Evolutionary conservation across 306 rosid genomes (phyloP), one percentile per base, ranked within the genome.

Genomic region (Medicago lupulina): DNA sequence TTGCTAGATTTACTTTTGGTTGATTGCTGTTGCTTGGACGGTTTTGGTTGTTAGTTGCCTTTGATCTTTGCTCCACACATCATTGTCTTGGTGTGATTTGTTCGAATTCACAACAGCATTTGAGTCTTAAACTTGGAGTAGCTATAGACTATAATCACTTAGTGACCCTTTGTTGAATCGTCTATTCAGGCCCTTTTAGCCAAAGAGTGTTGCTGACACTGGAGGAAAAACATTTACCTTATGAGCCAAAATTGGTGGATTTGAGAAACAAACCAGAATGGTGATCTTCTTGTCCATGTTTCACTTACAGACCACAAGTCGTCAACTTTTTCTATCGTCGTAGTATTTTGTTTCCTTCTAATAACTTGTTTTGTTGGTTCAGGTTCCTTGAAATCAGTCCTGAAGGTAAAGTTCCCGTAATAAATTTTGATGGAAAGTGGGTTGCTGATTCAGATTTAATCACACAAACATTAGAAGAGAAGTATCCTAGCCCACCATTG

Each of bases 221-320:
- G 76, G 98, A 95, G 83, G 98, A 90, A 77, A 95, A 95, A 67
- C 89, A 85, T 81, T 81, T 95, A 40, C 90, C 97, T 83, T 95
- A 92, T 82, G 97, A 95, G 44, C 47, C 81, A 14, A 92, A 92
- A 86, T 81, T 95, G 85, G 97, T 92, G 59, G 93, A 92, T 86
- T 79, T 92, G 80, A 44, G 67, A 49, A 83, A 90, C 93, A 95
- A 89, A 85, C 98, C 97, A 40, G 96, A 92, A 64, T 94, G 98
- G 97, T 93, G 79, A 85, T 78, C 25, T 46, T 73, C 84, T 67
- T 64, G 14, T 80, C 75, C 77, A 28, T 28, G 31, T 28, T 28
- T 46, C 43, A 47, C 17, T 34, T 39, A 13, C 34, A 14, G 10
- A 62, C 21, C 18, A 14, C 28, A 55, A 7, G 10, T 39, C 51